phyloP scores from a whole-genome alignment of 805 yeast genomes.

The Hanseniaspora vineae region DNA sequence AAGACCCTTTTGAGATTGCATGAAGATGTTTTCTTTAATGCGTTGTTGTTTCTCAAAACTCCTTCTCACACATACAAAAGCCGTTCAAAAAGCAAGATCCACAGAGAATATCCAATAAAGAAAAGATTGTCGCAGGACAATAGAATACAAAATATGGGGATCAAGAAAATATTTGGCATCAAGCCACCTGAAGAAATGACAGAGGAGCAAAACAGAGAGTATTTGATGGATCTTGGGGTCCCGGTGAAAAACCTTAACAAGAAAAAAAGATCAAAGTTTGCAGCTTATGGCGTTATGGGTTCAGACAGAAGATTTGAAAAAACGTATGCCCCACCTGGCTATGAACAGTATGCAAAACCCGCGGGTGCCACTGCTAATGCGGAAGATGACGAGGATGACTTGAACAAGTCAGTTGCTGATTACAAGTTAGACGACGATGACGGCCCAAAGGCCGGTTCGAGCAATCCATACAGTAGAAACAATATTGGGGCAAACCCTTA shows the following conservation, averaged over 20 bases:
- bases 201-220: slow-evolving; percentile 28
- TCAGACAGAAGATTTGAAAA: slow-evolving; percentile 26
- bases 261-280: slow-evolving; percentile 29
- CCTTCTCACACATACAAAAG: too few relatives aligned
- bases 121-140: background rate
- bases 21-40: too few relatives aligned
- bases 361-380: slow-evolving; percentile 5
- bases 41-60: too few relatives aligned
- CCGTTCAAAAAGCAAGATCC: background rate
- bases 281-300: slow-evolving; percentile 37
- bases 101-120: background rate
- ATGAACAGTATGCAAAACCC: slow-evolving; percentile 19
- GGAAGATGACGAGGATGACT: slow-evolving; percentile 4
- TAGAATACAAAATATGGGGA: slow-evolving; percentile 23
- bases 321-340: slow-evolving; percentile 29
- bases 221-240: slow-evolving; percentile 31
- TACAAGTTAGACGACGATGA: slow-evolving; percentile 1
- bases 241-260: slow-evolving; percentile 25
- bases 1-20: too few relatives aligned
- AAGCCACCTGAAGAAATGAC: slow-evolving; percentile 38
- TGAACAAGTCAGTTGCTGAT: slow-evolving; percentile 2
- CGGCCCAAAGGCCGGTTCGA: background rate
- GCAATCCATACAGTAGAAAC: slow-evolving; percentile 6
- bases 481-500: background rate
- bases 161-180: slow-evolving; percentile 32